These are phyloP conservation scores for Colletotrichum tabaci DNA, from an alignment of 2,329 filamentous ascomycete genomes.

Conservation along the genomic window DNA sequence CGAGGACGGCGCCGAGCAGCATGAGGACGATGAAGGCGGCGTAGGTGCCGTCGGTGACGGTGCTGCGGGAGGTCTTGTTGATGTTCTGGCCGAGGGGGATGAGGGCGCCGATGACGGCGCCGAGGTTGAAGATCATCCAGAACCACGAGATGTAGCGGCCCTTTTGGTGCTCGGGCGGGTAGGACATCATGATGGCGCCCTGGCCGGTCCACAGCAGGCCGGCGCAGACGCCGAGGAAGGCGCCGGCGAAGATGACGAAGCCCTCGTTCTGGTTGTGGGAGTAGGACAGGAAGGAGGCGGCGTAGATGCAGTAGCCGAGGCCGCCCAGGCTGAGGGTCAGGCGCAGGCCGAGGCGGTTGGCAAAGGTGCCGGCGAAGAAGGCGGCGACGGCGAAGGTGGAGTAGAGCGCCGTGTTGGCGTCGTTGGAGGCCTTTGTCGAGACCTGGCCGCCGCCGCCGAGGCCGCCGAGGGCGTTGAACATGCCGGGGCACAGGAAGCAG, in stretches of 20 bases:
- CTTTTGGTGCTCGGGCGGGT: constrained; percentile 85
- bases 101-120: constrained; percentile 86
- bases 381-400: constrained; percentile 78
- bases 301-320: constrained; percentile 83
- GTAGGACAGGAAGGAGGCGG: constrained; percentile 79
- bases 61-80: constrained; percentile 62
- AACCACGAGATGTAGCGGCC: constrained; percentile 92
- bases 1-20: constrained; percentile 77
- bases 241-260: constrained; percentile 84
- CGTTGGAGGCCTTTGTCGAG: constrained; percentile 70
- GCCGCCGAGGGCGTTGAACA: constrained; percentile 79
- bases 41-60: constrained; percentile 85
- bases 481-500: constrained; percentile 77
- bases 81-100: constrained; percentile 84
- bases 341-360: constrained; percentile 82
- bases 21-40: constrained; percentile 91
- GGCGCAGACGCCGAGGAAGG: constrained; percentile 82
- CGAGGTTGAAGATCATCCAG: constrained; percentile 96
- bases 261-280: constrained; percentile 77
- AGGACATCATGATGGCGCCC: constrained; percentile 91
- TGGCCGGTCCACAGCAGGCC: constrained; percentile 87
- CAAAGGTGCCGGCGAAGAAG: constrained; percentile 82
- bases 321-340: constrained; percentile 80
- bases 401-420: constrained; percentile 80
- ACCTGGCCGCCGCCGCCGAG: constrained; percentile 76